These are phyloP conservation scores for Parasitella parasitica DNA, from an alignment of 371 early-diverging fungal genomes.

Conservation along the genomic window DNA sequence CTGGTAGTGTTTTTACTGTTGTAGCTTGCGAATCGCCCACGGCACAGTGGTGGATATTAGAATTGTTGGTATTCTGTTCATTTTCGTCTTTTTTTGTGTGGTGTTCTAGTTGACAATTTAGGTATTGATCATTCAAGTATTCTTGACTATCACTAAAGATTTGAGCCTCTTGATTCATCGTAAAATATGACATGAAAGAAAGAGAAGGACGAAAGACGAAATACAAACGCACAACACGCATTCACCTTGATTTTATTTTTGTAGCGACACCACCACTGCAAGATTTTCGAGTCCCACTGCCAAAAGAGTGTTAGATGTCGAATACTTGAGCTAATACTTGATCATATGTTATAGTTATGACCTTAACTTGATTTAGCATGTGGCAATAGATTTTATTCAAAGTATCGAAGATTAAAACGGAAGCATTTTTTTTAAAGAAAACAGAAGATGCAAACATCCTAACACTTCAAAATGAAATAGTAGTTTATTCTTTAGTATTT, in stretches of 20 bases:
- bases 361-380: too few species aligned
- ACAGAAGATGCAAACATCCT: not conserved
- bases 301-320: too few species aligned
- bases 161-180: slow-evolving; percentile 32
- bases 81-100: slow-evolving; percentile 1
- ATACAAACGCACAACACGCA: not conserved
- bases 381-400: too few species aligned
- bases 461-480: not conserved
- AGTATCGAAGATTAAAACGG: too few species aligned
- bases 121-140: slow-evolving; percentile 16
- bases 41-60: not conserved
- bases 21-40: not conserved
- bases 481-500: slow-evolving; percentile 1
- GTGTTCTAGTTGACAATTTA: slow-evolving; percentile 2
- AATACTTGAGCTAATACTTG: too few species aligned
- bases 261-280: not conserved
- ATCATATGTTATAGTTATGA: too few species aligned
- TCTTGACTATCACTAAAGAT: slow-evolving; percentile 29
- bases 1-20: not conserved
- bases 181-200: slow-evolving; percentile 13
- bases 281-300: too few species aligned
- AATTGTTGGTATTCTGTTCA: not conserved
- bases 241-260: not conserved
- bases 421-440: too few species aligned
- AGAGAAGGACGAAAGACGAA: not conserved